These are phyloP conservation scores for Cardamine chenopodiifolia DNA, from an alignment of 345 rosid species.

Conservation along the genomic window DNA sequence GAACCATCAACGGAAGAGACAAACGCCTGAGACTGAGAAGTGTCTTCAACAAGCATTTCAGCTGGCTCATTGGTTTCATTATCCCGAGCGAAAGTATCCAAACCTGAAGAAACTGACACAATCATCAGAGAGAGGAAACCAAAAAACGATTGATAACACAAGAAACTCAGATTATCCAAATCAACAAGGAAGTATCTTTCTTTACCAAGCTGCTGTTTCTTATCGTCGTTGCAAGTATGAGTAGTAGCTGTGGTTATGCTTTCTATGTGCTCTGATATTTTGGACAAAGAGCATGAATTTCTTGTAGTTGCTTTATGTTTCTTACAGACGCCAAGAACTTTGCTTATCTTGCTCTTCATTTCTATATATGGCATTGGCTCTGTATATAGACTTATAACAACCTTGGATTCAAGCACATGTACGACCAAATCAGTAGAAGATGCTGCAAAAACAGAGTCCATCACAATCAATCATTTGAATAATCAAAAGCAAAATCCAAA, in stretches of 20 bases:
- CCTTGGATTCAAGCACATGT: conserved; percentile 12
- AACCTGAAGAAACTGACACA: conserved; percentile 30
- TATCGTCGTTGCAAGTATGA: not conserved
- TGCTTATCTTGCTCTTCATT: conserved; percentile 46
- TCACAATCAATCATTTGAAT: conserved; percentile 1
- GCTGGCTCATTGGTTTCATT: conserved; percentile 33
- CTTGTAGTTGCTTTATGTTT: conserved; percentile 37
- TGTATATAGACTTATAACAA: conserved; percentile 10
- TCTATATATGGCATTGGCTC: conserved; percentile 48
- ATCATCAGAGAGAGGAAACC: conserved; percentile 22
- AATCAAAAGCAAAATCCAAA: not conserved
- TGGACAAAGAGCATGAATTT: conserved; percentile 26
- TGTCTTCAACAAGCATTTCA: conserved; percentile 40
- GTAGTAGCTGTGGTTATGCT: conserved; percentile 7
- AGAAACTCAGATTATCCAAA: not conserved
- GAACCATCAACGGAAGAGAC: conserved; percentile 26
- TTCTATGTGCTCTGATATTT: conserved; percentile 32
- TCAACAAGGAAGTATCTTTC: conserved; percentile 4
- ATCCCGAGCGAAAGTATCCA: conserved; percentile 41
- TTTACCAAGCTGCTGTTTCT: conserved; percentile 29
- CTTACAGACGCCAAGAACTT: conserved; percentile 45
- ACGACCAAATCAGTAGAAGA: conserved; percentile 28
- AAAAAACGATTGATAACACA: not conserved
- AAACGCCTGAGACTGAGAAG: conserved; percentile 33
- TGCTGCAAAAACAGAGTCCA: conserved; percentile 35